phyloP scores from a whole-genome alignment of 2,329 filamentous ascomycete genomes.

The Tolypocladium album region DNA sequence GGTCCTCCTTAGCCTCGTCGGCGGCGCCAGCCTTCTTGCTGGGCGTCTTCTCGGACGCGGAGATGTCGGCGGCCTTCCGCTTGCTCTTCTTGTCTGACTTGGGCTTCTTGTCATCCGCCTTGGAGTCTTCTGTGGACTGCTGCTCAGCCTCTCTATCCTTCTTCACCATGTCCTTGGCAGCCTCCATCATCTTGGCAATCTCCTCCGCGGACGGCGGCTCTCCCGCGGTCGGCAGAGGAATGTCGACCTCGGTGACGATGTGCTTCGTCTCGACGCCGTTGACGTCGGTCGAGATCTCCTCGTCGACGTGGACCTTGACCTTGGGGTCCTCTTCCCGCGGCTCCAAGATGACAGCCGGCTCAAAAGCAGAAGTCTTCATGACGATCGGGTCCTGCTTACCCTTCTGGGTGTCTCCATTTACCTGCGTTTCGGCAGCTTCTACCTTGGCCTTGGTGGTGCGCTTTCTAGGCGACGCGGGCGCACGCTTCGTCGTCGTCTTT shows the following conservation, averaged over 20 bases:
- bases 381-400: slow-evolving; percentile 21
- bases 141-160: slow-evolving; percentile 41
- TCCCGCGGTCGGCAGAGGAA: slow-evolving; percentile 48
- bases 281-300: slow-evolving; percentile 43
- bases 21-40: slow-evolving; percentile 25
- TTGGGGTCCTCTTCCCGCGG: slow-evolving; percentile 45
- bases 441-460: slow-evolving; percentile 34
- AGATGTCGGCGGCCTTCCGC: slow-evolving; percentile 65
- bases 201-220: slow-evolving; percentile 67
- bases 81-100: slow-evolving; percentile 46
- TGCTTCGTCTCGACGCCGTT: slow-evolving; percentile 56
- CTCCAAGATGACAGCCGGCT: slow-evolving; percentile 36
- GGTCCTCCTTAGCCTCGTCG: slow-evolving; percentile 23
- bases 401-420: slow-evolving; percentile 19
- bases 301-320: slow-evolving; percentile 60
- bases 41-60: slow-evolving; percentile 48
- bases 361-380: slow-evolving; percentile 38
- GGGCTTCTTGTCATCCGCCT: slow-evolving; percentile 23
- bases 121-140: slow-evolving; percentile 27
- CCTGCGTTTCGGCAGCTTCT: slow-evolving; percentile 21
- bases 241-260: slow-evolving; percentile 65
- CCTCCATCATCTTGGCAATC: slow-evolving; percentile 71
- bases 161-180: slow-evolving; percentile 81
- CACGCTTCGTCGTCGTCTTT: slow-evolving; percentile 34
- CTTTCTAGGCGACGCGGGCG: slow-evolving; percentile 44